Evolutionary conservation across 257 asterid species (phyloP).

Genomic region (Fraxinus americana): DNA sequence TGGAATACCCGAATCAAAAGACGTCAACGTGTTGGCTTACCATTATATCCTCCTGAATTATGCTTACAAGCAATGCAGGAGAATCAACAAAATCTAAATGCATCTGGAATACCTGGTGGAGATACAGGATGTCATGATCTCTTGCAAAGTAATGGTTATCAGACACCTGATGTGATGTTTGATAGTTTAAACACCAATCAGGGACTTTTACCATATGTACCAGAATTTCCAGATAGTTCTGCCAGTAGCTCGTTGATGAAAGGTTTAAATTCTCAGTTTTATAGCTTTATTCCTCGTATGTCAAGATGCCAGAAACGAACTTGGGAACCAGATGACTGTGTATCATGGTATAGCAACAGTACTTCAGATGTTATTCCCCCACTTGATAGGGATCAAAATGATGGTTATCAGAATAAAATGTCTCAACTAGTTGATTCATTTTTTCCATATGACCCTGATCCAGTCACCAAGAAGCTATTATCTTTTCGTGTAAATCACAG

Average conservation of each 20-base stretch:
- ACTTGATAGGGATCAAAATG: constrained; percentile 36
- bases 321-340: constrained; percentile 42
- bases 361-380: constrained; percentile 31
- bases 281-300: constrained; percentile 42
- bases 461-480: constrained; percentile 34
- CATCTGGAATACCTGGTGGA: constrained; percentile 42
- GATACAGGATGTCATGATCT: constrained; percentile 43
- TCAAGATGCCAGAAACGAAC: constrained; percentile 33
- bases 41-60: constrained; percentile 63
- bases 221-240: constrained; percentile 40
- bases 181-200: constrained; percentile 37
- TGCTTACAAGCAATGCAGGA: constrained; percentile 38
- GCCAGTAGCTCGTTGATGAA: constrained; percentile 34
- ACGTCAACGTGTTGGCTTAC: constrained; percentile 70
- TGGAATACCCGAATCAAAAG: constrained; percentile 75
- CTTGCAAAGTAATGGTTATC: constrained; percentile 41
- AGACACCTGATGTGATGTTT: constrained; percentile 44
- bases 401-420: constrained; percentile 33
- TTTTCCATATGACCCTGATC: constrained; percentile 42
- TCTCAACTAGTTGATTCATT: constrained; percentile 38
- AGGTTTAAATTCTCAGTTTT: constrained; percentile 43
- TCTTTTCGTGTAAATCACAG: constrained; percentile 40
- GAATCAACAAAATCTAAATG: constrained; percentile 37
- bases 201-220: constrained; percentile 29
- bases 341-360: constrained; percentile 38